Evolutionary conservation across 192 early-diverging fungal genomes (phyloP).

Genomic region (Backusella parvicylindrica): DNA sequence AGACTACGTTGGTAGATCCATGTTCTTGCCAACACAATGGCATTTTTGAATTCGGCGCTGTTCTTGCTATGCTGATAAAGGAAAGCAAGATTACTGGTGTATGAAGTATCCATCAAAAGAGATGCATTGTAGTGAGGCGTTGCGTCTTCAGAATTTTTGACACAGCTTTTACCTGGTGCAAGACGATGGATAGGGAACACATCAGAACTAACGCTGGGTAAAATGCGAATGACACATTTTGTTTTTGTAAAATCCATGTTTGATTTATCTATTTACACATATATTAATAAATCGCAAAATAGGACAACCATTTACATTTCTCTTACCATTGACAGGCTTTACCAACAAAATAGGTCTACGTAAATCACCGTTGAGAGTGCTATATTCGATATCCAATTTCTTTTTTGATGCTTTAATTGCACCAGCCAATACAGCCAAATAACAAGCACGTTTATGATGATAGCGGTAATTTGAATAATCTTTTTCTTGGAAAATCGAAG

Average conservation of each 20-base stretch:
- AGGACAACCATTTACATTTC: background rate
- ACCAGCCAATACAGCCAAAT: conserved; percentile 72
- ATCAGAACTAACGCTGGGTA: conserved; percentile 66
- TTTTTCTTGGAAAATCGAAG: conserved; percentile 80
- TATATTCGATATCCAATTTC: conserved; percentile 49
- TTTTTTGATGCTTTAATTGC: conserved; percentile 47
- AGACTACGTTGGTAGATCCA: conserved; percentile 82
- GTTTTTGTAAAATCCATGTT: conserved; percentile 65
- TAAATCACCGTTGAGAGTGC: conserved; percentile 54
- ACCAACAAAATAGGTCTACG: conserved; percentile 63
- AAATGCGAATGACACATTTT: conserved; percentile 69
- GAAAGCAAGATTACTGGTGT: conserved; percentile 72
- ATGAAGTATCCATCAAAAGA: conserved; percentile 72
- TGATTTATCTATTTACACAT: conserved; percentile 49
- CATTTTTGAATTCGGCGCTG: conserved; percentile 78
- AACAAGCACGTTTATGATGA: conserved; percentile 94
- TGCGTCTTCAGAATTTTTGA: conserved; percentile 60
- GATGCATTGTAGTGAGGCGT: conserved; percentile 92
- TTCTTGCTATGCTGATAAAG: conserved; percentile 70
- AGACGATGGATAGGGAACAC: conserved; percentile 69
- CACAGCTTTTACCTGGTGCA: conserved; percentile 77
- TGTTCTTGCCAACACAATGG: conserved; percentile 73
- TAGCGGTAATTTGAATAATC: conserved; percentile 93
- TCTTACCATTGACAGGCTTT: conserved; percentile 48
- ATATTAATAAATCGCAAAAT: too few relatives aligned